These are phyloP conservation scores for Acorus gramineus DNA, from an alignment of 106 monocot species.

Conservation along the genomic window DNA sequence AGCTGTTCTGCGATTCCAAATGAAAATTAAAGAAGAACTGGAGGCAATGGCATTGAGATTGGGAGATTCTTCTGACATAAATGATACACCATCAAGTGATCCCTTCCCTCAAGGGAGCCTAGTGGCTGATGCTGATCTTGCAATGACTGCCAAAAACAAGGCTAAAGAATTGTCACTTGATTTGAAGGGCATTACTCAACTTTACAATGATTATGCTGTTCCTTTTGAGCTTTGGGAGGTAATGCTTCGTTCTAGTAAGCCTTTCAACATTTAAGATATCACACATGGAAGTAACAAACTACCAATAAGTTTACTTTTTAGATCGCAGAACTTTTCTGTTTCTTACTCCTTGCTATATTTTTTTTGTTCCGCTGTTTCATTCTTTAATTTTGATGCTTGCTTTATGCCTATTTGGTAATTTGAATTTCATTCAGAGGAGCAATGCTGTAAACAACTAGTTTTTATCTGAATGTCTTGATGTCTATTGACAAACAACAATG, in stretches of 20 bases:
- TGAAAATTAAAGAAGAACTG: conserved; percentile 80
- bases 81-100: conserved; percentile 23
- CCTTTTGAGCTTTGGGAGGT: conserved; percentile 99
- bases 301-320: too few relatives aligned
- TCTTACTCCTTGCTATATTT: too few relatives aligned
- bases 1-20: conserved; percentile 81
- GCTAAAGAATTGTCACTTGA: conserved; percentile 65
- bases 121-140: conserved; percentile 30
- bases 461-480: too few relatives aligned
- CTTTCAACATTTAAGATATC: too few relatives aligned
- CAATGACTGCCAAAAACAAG: conserved; percentile 54
- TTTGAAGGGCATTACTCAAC: conserved; percentile 89
- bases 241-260: not conserved
- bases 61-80: conserved; percentile 21
- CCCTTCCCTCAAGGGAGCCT: conserved; percentile 24
- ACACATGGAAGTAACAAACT: too few relatives aligned
- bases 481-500: too few relatives aligned
- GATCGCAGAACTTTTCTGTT: too few relatives aligned
- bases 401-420: too few relatives aligned
- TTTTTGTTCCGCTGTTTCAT: too few relatives aligned
- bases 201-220: conserved; percentile 97
- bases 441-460: too few relatives aligned
- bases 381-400: too few relatives aligned
- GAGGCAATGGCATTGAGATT: conserved; percentile 41
- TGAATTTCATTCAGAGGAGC: too few relatives aligned